Base-by-base conservation (phyloP, 2,329 filamentous ascomycete genomes). In the Ophiocordyceps robertsii region DNA sequence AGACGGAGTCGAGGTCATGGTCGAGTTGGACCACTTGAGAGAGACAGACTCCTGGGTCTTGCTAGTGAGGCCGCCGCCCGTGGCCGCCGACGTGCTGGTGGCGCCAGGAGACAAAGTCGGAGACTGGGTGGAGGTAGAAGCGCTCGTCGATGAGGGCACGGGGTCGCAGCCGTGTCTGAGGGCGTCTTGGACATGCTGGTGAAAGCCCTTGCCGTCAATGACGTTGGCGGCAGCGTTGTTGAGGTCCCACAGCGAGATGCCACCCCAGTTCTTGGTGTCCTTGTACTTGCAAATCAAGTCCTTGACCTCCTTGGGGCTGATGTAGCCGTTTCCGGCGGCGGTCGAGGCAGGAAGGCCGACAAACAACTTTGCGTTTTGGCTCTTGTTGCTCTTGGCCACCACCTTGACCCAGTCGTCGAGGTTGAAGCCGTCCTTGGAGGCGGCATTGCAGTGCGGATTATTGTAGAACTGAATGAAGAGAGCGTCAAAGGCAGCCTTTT, bases 401-500 rank as follows among this genome's bases (percentile, higher is more conserved):
- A 62, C 55, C 0, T 39, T 33, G 39, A 55, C 61, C 68, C 68
- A 72, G 13, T 53, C 51, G 40, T 65, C 51, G 51, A 65, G 72
- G 47, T 68, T 70, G 57, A 69, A 65, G 31, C 50, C 49, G 11
- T 56, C 52, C 10, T 48, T 45, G 14, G 51, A 31, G 45, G 63
- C 50, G 24, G 57, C 53, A 37, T 64, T 59, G 49, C 66, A 69
- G 17, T 39, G 47, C 1, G 51, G 49, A 52, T 70, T 70, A 59
- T 70, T 69, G 57, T 69, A 71, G 54, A 70, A 72, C 55, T 70
- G 68, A 40, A 72, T 53, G 51, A 66, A 69, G 35, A 67, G 54
- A 13, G 62, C 58, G 24, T 67, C 63, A 46, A 72, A 65, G 37
- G 60, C 52, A 36, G 61, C 57, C 42, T 62, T 51, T 11, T 61